Evolutionary conservation across 306 rosid genomes (phyloP).

Genomic region (Vigna angularis): DNA sequence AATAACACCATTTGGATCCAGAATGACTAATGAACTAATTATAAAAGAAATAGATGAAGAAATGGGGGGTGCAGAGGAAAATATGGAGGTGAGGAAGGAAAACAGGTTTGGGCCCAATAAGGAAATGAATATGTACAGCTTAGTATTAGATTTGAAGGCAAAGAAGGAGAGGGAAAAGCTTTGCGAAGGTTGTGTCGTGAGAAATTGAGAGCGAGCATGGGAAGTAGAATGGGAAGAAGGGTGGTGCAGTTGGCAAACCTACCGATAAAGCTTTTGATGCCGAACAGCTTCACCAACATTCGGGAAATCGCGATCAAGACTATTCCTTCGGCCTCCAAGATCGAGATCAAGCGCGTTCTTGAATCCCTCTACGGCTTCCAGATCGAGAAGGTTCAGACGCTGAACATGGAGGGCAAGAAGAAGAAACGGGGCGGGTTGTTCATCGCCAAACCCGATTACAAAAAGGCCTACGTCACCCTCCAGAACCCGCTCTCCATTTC

Average conservation of each 20-base stretch:
- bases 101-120: background rate
- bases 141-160: background rate
- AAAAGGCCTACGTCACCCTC: slow-evolving; percentile 88
- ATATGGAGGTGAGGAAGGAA: no score
- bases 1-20: no score
- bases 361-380: slow-evolving; percentile 91
- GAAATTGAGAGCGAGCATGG: slow-evolving; percentile 49
- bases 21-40: no score
- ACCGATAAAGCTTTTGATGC: slow-evolving; percentile 93
- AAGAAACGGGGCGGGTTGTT: slow-evolving; percentile 75
- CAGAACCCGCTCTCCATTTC: slow-evolving; percentile 68
- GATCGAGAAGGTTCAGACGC: slow-evolving; percentile 77
- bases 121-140: no score
- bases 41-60: no score
- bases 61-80: no score
- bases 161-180: background rate
- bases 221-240: slow-evolving; percentile 50
- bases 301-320: slow-evolving; percentile 84
- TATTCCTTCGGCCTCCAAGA: slow-evolving; percentile 90
- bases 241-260: slow-evolving; percentile 77
- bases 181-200: background rate
- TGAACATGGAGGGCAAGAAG: slow-evolving; percentile 92
- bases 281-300: slow-evolving; percentile 71
- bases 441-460: slow-evolving; percentile 75
- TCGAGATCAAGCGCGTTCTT: slow-evolving; percentile 92